phyloP scores from a whole-genome alignment of 2,329 filamentous ascomycete genomes.

The Trichophyton rubrum region DNA sequence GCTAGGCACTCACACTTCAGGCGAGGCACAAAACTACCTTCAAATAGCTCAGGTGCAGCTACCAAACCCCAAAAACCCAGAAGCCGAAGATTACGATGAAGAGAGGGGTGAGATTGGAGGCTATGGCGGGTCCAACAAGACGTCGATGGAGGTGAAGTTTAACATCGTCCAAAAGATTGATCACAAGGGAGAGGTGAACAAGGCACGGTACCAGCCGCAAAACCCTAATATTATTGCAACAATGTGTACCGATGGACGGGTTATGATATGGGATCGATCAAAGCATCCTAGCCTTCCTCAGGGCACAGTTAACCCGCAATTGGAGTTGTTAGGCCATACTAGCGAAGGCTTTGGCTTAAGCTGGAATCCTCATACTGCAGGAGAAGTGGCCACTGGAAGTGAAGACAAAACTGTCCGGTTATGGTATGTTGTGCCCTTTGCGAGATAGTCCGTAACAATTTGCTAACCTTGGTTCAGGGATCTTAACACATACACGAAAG shows the following conservation, averaged over 20 bases:
- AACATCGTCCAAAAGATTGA: slow-evolving; percentile 91
- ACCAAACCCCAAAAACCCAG: slow-evolving; percentile 58
- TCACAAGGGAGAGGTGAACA: slow-evolving; percentile 95
- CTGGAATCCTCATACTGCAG: slow-evolving; percentile 78
- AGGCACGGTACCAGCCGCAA: slow-evolving; percentile 93
- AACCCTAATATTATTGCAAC: slow-evolving; percentile 96
- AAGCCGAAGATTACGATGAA: slow-evolving; percentile 78
- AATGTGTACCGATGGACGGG: slow-evolving; percentile 71
- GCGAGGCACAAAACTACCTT: slow-evolving; percentile 74
- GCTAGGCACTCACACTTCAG: slow-evolving; percentile 88
- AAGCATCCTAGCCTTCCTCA: slow-evolving; percentile 75
- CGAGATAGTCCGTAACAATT: not conserved
- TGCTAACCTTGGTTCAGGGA: slow-evolving; percentile 45
- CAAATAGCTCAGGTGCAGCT: slow-evolving; percentile 92
- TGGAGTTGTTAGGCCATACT: slow-evolving; percentile 72
- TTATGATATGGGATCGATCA: slow-evolving; percentile 89
- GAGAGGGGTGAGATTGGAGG: slow-evolving; percentile 87
- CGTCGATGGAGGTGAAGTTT: slow-evolving; percentile 63
- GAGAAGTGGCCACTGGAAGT: slow-evolving; percentile 76
- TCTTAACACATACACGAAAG: slow-evolving; percentile 59
- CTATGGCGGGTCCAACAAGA: slow-evolving; percentile 59
- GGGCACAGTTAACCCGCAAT: slow-evolving; percentile 64
- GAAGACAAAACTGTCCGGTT: slow-evolving; percentile 85
- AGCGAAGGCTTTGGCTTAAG: slow-evolving; percentile 83
- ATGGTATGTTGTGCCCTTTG: slow-evolving; percentile 47